Base-by-base conservation (phyloP, 2,329 filamentous ascomycete species). In the Fusarium ambrosium region DNA sequence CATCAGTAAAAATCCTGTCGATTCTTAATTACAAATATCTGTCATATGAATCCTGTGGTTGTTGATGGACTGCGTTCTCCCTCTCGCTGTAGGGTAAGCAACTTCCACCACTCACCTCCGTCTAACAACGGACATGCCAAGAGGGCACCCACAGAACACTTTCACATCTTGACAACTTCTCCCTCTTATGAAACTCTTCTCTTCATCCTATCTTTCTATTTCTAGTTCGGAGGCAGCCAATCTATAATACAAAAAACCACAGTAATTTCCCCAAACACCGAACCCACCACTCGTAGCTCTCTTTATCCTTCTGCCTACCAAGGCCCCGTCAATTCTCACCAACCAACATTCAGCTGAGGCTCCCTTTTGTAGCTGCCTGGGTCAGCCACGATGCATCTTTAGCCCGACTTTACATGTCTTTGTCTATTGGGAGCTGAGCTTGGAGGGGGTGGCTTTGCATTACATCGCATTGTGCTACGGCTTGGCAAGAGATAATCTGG, bases 271-370 rank as follows among this genome's bases (percentile, higher is more conserved):
- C 22, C 24, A n/a, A 39, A 37, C 16, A n/a, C 29, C 41, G 20
- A 56, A 68, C 13, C 58, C 59, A 60, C 81, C 81, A 82, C 81
- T 80, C 66, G 79, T 18, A 64, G 68, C 41, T 27, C 32, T 24
- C 71, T 11, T 72, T 80, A 82, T 82, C 64, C 73, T 70, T 80
- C 80, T 82, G 80, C 81, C 81, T 82, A 68, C 53, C 18, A 22
- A 66, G 16, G 34, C 56, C 41, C 16, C 63, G 27, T 60, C 51
- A 39, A 62, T 43, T 27, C 37, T 51, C 58, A 62, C 29, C 18
- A n/a, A 53, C 48, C 13, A 16, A 11, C n/a, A 39, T 13, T 53
- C 60, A 37, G 43, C 22, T 14, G 24, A 43, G 16, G 10, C 59
- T 36, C 20, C 14, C 11, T 43, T 36, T 39, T 14, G 20, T 53